Base-by-base conservation (phyloP, 148 eudicot species). In the Amaranthus hypochondriacus region DNA sequence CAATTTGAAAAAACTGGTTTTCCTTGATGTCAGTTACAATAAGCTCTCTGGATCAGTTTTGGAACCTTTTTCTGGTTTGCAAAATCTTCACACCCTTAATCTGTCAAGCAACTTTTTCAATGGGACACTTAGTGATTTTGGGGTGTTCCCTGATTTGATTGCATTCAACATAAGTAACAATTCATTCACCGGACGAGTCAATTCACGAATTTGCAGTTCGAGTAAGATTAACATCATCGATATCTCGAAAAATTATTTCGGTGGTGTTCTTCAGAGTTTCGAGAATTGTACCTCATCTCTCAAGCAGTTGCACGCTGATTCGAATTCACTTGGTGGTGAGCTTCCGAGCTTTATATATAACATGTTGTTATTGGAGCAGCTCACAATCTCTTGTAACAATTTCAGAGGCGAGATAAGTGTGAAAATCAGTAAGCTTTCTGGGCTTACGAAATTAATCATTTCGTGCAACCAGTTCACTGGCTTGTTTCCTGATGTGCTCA, bases 81-180 rank as follows among this genome's bases (percentile, higher is more conserved):
- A 75, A 21, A 75, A 67, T 49, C 77, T 92, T 62, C 81, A 56
- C 6, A 76, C 83, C 0, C 53, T 92, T 74, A 84, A 90, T 83
- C 60, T 90, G 15, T 93, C 98, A 0, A 76, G 85, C 84, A 93
- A 93, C 81, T 77, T 49, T 9, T 87, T 90, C 80, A 82, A 78
- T 56, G 98, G 92, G 48, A 80, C 85, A 2, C 78, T 89, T 51
- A 8, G 47, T 68, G 88, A 84, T 69, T 78, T 89, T 18, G 88
- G 79, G 43, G 84, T 60, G 62, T 85, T 89, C 66, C 90, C 90
- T 11, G 71, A 76, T 71, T 78, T 93, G 70, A 75, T 82, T 51
- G 89, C 79, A 7, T 69, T 93, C 78, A 93, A 93, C 61, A 68
- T 86, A 72, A 93, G 96, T 81, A 84, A 83, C 81, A 93, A 93